Base-by-base conservation (phyloP, 164 flowering plant species). In the Dillenia turbinata region DNA sequence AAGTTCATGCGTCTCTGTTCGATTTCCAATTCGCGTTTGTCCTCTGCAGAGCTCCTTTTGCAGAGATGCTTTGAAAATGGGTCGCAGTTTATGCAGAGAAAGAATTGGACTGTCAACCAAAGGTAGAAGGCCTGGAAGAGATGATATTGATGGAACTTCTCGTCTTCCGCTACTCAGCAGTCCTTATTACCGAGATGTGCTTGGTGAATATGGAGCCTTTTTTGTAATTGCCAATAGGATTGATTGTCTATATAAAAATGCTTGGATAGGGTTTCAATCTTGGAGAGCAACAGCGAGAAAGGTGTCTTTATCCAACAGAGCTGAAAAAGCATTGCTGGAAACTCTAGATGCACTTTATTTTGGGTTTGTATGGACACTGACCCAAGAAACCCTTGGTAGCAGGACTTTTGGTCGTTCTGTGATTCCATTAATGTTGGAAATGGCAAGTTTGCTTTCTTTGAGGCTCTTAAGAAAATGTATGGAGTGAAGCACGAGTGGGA, bases 201-300 rank as follows among this genome's bases (percentile, higher is more conserved):
- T 95, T 66, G 90, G 93, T 70, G 95, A 88, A 70, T 80, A 65
- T 76, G 98, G 98, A 51, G 98, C 97, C 62, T 88, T 85, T 60
- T 95, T 95, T 74, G 83, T 96, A 14, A 79, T 95, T 61, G 89
- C 95, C 53, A 86, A 92, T 66, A 78, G 90, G 65, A 71, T 92
- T 60, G 99, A 95, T 65, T 91, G 92, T 53, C 48, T 95, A 52
- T 98, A 95, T 79, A 90, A 77, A 76, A 92, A 88, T 85, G 82
- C 99, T 64, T 95, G 99, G 99, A 95, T 95, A 60, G 99, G 99
- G 12, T 95, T 92, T 72, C 96, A 89, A 59, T 92, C 94, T 17
- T 95, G 98, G 99, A 88, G 97, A 79, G 84, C 83, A 54, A 78
- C 90, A 52, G 98, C 96, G 44, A 83, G 80, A 68, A 82, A 80